Base-by-base conservation (phyloP, 2,329 filamentous ascomycete genomes). In the Didymella segeticola region DNA sequence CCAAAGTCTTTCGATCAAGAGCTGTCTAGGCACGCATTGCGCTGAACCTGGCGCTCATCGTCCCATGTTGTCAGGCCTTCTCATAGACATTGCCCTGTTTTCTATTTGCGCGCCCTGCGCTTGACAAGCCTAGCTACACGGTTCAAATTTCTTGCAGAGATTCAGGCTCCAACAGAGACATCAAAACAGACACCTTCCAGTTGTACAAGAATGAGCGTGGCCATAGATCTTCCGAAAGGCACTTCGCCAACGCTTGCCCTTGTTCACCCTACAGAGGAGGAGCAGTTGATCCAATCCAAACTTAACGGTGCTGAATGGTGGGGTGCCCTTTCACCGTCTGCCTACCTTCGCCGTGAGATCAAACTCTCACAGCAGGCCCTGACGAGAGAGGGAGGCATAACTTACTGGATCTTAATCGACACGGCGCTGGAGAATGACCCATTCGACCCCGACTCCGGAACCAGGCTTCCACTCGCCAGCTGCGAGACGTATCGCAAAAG, bases 391-490 rank as follows among this genome's bases (percentile, higher is more conserved):
- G 83, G 82, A 25, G 80, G 79, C 2, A 77, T 87, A 48, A 85
- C 82, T 2, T 79, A 79, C 53, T 88, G 86, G 86, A 79, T 86
- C 45, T 73, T 88, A 17, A 79, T 86, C 14, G 80, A 85, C 61
- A 73, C 73, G 15, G 62, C 70, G 4, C 63, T 69, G 5, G 56
- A 64, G 42, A 52, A 61, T 10, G 70, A 74, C n/a, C 63, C 69
- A 61, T 72, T 62, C 31, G 71, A 68, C 65, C 76, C 65, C 68
- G 73, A 49, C 22, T 72, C 67, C 37, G 72, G 55, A 56, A 58
- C 62, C 4, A 68, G 82, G 45, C 75, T 73, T 7, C 74, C 86
- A 17, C 73, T 87, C 6, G 80, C 81, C 38, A 83, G 83, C 38
- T 88, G 85, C 66, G 86, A 88, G 67, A 83, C 82, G 1, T 77